Evolutionary conservation across 805 yeast genomes (phyloP), one percentile per base, ranked within the genome.

Genomic region (Priceomyces castillae): DNA sequence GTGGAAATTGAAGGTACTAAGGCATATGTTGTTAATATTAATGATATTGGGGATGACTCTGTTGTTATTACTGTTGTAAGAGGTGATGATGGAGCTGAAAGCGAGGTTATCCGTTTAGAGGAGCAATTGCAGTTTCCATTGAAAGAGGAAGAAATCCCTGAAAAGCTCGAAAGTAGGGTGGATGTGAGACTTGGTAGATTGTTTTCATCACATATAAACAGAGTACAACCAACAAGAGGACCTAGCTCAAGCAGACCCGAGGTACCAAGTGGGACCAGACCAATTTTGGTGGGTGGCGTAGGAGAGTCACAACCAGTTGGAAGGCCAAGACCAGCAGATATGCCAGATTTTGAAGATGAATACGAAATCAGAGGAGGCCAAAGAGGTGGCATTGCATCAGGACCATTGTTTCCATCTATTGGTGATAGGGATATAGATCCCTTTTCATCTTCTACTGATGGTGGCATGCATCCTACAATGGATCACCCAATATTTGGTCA

Each of bases 261-360:
- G 26, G 10, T 23, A 23, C 10, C 6, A 6, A 10, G 26, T 23
- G 26, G 9, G 10, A 10, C 6, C 9, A 23, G 26, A 11, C 31
- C 31, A 5, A 17, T 37, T 14, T 25, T 37, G 20, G 26, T 35
- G 23, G 44, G 39, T 7, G 17, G 30, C 37, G 23, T 16, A 4
- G 40, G 31, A 4, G 15, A 14, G 7, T n/a, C 19, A 3, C 10
- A 22, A 5, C 40, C 39, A 11, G 48, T 30, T 7, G 30, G 15
- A 15, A 22, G 39, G 4, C 18, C 30, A 12, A 51, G 55, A 30
- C 67, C 71, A 2, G 41, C 51, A 16, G 76, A 71, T 49, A 69
- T 76, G 57, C 83, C 83, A 1, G 77, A 67, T 26, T 79, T 76
- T 46, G 80, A 76, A 18, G 80, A 76, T 52, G 84, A 79, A 48